Evolutionary conservation across 1,284 basidiomycete genomes (phyloP).

Genomic region (Cryptococcus sp.): DNA sequence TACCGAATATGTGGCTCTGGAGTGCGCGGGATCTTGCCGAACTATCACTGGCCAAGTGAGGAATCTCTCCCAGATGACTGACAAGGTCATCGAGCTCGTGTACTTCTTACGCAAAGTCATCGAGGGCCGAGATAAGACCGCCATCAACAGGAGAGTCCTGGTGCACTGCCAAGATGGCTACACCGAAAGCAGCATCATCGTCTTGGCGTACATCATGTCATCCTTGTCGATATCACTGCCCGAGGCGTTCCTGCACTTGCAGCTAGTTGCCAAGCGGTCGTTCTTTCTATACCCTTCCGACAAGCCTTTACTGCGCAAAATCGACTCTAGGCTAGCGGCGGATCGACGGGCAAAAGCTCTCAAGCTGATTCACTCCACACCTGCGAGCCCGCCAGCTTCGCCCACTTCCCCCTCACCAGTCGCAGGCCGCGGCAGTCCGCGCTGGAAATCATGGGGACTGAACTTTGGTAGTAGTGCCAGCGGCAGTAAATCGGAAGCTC

Average conservation of each 20-base stretch:
- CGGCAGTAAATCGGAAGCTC: background rate
- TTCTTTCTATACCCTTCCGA: slow-evolving; percentile 93
- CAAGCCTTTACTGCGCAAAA: slow-evolving; percentile 69
- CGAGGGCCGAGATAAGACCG: slow-evolving; percentile 41
- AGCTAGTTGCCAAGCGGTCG: slow-evolving; percentile 60
- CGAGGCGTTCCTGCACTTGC: slow-evolving; percentile 76
- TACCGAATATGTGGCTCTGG: slow-evolving; percentile 44
- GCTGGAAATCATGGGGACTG: slow-evolving; percentile 43
- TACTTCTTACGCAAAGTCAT: slow-evolving; percentile 46
- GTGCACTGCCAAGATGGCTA: slow-evolving; percentile 56
- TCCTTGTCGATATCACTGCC: slow-evolving; percentile 67
- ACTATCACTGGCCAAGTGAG: slow-evolving; percentile 46
- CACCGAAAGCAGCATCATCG: slow-evolving; percentile 87
- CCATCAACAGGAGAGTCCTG: slow-evolving; percentile 44
- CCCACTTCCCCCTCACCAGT: slow-evolving; percentile 7
- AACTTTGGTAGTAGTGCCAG: slow-evolving; percentile 12
- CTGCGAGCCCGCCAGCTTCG: slow-evolving; percentile 6
- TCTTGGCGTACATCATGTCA: slow-evolving; percentile 85
- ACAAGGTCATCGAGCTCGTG: slow-evolving; percentile 48
- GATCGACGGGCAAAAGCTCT: slow-evolving; percentile 41
- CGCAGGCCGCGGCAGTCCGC: slow-evolving; percentile 5
- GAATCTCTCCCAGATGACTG: slow-evolving; percentile 43
- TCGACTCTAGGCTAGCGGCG: slow-evolving; percentile 64
- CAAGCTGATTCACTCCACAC: slow-evolving; percentile 26
- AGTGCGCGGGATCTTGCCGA: slow-evolving; percentile 49